Conservation (phyloP, 108 stramenopile genomes). For the Cyclotella distinguenda region DNA sequence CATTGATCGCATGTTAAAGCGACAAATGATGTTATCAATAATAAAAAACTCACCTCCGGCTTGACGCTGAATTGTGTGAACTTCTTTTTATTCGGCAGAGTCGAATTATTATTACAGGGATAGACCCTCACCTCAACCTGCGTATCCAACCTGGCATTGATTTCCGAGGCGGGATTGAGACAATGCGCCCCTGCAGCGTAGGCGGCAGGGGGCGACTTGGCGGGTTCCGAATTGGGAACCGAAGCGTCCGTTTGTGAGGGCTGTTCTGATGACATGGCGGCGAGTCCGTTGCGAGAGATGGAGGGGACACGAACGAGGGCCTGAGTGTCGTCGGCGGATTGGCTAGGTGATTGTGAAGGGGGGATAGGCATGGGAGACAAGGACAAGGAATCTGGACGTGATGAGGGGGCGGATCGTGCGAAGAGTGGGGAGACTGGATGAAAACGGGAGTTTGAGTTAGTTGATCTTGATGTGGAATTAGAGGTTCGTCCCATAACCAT, state of each 20-base stretch:
- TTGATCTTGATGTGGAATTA: neutral
- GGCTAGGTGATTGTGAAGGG: neutral
- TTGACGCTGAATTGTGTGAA: slow-evolving; percentile 82
- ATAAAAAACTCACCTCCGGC: slow-evolving; percentile 62
- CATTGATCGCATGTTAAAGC: neutral
- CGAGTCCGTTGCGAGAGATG: slow-evolving; percentile 3
- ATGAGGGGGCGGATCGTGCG: neutral
- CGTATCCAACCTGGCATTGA: slow-evolving; percentile 81
- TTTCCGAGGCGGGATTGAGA: slow-evolving; percentile 79
- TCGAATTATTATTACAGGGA: slow-evolving; percentile 85
- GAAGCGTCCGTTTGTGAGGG: neutral
- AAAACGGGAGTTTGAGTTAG: neutral
- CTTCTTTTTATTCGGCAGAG: slow-evolving; percentile 64
- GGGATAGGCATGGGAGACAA: neutral
- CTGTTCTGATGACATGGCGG: neutral
- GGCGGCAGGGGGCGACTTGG: neutral
- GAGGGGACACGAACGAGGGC: slow-evolving; percentile 7
- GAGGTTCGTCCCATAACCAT: neutral
- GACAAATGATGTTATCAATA: neutral
- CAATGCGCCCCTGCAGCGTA: slow-evolving; percentile 30
- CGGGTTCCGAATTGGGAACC: neutral
- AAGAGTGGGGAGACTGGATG: neutral
- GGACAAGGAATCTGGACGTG: neutral
- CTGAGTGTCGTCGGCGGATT: slow-evolving; percentile 28
- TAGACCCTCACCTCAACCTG: slow-evolving; percentile 88